phyloP scores from a whole-genome alignment of 495 filamentous ascomycete species.

The Bacidia rubella region DNA sequence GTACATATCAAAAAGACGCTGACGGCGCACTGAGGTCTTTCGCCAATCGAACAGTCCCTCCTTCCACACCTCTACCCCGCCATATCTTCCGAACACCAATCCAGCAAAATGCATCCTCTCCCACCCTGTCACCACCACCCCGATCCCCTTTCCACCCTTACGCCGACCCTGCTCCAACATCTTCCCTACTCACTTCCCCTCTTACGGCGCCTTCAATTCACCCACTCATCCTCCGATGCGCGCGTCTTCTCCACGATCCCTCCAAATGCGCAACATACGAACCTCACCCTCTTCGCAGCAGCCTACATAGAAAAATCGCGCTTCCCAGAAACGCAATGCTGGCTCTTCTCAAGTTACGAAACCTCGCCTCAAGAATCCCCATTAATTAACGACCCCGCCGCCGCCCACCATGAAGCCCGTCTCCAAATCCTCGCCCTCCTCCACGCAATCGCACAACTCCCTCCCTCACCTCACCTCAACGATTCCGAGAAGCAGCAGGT shows the following conservation, averaged over 20 bases:
- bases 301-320: constrained; percentile 44
- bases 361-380: background rate
- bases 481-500: background rate
- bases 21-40: too few species aligned
- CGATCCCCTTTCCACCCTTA: constrained; percentile 23
- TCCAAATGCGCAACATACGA: background rate
- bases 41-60: too few species aligned
- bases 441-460: constrained; percentile 5
- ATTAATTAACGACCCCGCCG: background rate
- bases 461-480: background rate
- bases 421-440: constrained; percentile 5
- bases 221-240: constrained; percentile 24
- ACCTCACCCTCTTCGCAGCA: constrained; percentile 22
- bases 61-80: constrained; percentile 13
- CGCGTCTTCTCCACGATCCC: constrained; percentile 32
- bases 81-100: background rate
- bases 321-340: constrained; percentile 46
- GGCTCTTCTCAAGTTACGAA: constrained; percentile 46
- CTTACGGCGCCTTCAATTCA: constrained; percentile 45
- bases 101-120: background rate
- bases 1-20: background rate
- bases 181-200: constrained; percentile 43
- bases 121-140: constrained; percentile 27
- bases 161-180: constrained; percentile 32
- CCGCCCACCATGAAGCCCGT: background rate